Evolutionary conservation across 192 early-diverging fungal species (phyloP).

Genomic region (Jimgerdemannia lactiflua): DNA sequence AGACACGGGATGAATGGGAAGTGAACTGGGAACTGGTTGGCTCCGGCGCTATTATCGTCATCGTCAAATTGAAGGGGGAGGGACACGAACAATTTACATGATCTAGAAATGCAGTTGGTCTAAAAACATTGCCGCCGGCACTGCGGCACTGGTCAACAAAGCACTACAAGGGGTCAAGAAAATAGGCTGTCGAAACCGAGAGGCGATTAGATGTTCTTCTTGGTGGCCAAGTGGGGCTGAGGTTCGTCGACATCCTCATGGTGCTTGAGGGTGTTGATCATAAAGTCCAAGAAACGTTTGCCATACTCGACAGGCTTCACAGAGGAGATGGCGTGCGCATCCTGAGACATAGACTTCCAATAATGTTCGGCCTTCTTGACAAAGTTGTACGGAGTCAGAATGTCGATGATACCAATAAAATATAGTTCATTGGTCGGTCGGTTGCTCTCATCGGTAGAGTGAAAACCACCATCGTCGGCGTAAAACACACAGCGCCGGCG

Average conservation of each 20-base stretch:
- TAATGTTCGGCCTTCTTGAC: conserved; percentile 88
- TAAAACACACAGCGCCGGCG: conserved; percentile 84
- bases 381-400: conserved; percentile 91
- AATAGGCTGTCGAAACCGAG: too few species aligned
- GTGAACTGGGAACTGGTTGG: too few species aligned
- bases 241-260: conserved; percentile 39
- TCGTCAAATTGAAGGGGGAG: too few species aligned
- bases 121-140: too few species aligned
- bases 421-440: conserved; percentile 73
- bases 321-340: conserved; percentile 78
- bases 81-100: too few species aligned
- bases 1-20: too few species aligned
- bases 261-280: conserved; percentile 63
- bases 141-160: too few species aligned
- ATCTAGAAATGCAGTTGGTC: too few species aligned
- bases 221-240: background rate
- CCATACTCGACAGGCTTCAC: conserved; percentile 90
- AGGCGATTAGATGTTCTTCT: too few species aligned
- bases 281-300: conserved; percentile 85
- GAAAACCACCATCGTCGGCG: conserved; percentile 86
- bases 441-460: conserved; percentile 71
- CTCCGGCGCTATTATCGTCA: too few species aligned
- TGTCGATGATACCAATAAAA: conserved; percentile 98
- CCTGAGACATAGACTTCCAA: conserved; percentile 81
- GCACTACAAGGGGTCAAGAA: too few species aligned